phyloP scores from a whole-genome alignment of 208 protist species.

The Willaertia magna region DNA sequence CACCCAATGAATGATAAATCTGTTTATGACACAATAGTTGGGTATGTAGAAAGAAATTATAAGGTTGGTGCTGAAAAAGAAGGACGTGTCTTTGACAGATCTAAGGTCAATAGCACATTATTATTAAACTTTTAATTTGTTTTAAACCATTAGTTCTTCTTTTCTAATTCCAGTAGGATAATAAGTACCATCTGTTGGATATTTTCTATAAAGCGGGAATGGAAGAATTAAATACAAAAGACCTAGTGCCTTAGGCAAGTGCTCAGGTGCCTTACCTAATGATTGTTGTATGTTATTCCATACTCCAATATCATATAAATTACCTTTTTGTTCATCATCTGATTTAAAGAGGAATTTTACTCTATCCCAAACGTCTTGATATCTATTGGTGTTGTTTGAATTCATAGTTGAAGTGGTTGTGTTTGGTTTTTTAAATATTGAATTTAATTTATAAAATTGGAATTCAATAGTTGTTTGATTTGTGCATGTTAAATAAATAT shows the following conservation, averaged over 20 bases:
- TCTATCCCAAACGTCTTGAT: no score
- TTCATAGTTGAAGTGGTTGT: no score
- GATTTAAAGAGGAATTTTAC: no score
- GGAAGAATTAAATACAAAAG: neutral
- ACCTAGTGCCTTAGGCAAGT: no score
- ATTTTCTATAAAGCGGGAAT: neutral
- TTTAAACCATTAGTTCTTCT: no score
- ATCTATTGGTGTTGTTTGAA: no score
- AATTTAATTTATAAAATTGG: constrained; percentile 24
- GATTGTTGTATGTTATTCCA: neutral
- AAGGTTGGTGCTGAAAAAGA: neutral
- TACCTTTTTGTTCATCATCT: neutral
- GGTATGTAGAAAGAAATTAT: neutral
- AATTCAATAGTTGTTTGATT: constrained; percentile 46
- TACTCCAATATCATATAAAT: neutral
- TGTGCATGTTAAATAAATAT: constrained; percentile 31
- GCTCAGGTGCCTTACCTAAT: neutral
- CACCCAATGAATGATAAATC: neutral
- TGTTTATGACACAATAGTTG: neutral
- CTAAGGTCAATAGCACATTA: neutral
- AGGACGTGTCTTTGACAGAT: neutral
- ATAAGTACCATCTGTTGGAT: neutral
- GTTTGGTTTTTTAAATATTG: no score
- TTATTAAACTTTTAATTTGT: neutral
- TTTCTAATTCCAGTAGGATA: no score